Conservation (phyloP, 2,329 filamentous ascomycete species). For the Aureobasidium sp. region DNA sequence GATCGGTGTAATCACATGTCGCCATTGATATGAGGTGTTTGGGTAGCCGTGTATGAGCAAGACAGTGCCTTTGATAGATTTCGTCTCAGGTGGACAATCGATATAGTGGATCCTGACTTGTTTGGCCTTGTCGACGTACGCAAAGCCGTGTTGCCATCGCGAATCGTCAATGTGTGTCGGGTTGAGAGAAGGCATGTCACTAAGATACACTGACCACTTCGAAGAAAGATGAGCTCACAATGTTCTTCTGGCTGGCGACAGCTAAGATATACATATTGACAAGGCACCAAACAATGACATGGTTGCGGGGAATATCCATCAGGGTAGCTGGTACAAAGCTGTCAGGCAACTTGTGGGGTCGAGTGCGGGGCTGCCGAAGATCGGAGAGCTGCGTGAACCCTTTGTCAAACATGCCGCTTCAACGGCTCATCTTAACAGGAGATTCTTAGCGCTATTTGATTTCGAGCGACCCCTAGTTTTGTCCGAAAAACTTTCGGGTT, state of each 20-base stretch:
- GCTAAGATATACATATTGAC: not conserved
- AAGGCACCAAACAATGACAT: not conserved
- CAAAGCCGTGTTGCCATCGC: constrained; percentile 3
- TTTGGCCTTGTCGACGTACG: not conserved
- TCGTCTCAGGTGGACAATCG: not conserved
- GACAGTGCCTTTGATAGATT: constrained; percentile 29
- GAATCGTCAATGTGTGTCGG: constrained; percentile 1
- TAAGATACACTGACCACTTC: no score
- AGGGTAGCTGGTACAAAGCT: not conserved
- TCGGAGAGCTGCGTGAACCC: not conserved
- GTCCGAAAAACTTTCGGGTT: not conserved
- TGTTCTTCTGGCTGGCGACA: not conserved
- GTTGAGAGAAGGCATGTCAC: constrained; percentile 3
- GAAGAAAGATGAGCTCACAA: not conserved
- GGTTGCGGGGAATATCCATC: not conserved
- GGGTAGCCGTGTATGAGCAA: constrained; percentile 45
- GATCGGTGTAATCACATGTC: constrained; percentile 34
- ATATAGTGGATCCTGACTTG: constrained; percentile 25
- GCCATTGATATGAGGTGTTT: constrained; percentile 41
- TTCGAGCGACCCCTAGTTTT: not conserved
- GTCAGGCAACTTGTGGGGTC: not conserved
- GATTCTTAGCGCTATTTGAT: not conserved
- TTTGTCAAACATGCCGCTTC: not conserved
- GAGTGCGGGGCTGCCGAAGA: not conserved
- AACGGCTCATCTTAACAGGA: not conserved